Percentiles rank a stretch among this genome's conserved stretches.
Conservation (phyloP, 371 early-diverging fungal genomes). For the Rhizopus arrhizus region DNA sequence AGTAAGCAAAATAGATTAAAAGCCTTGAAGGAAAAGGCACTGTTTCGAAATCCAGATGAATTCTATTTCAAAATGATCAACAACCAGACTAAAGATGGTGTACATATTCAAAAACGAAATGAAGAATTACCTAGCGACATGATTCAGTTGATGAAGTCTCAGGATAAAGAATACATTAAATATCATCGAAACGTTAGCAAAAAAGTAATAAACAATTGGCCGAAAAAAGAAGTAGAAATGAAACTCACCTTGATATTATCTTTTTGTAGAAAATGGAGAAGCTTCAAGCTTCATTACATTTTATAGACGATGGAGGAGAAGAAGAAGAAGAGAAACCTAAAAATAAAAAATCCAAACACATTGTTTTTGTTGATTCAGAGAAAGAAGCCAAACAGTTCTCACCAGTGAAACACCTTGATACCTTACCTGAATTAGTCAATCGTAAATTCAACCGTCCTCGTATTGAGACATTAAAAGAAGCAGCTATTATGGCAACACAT, state of each 20-base stretch:
- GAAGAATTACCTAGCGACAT: conserved; percentile 76
- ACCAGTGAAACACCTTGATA: conserved; percentile 78
- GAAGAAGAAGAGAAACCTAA: conserved; percentile 35
- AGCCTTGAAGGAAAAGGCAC: conserved; percentile 84
- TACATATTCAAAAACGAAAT: conserved; percentile 77
- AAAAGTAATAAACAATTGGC: conserved; percentile 48
- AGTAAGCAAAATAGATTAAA: conserved; percentile 82
- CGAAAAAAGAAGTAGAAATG: neutral
- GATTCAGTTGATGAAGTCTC: conserved; percentile 85
- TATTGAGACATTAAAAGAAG: conserved; percentile 55
- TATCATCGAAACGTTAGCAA: conserved; percentile 79
- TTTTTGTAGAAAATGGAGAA: conserved; percentile 70
- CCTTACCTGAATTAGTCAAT: conserved; percentile 79
- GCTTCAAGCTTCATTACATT: conserved; percentile 65
- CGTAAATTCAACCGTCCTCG: conserved; percentile 82
- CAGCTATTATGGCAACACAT: conserved; percentile 41
- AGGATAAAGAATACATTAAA: conserved; percentile 87
- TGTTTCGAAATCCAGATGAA: conserved; percentile 92
- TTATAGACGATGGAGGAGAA: conserved; percentile 59
- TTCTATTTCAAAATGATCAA: conserved; percentile 97
- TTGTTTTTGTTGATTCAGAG: conserved; percentile 88
- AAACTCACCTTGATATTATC: neutral
- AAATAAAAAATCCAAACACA: conserved; percentile 67
- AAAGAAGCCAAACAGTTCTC: conserved; percentile 71
- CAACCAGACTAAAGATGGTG: conserved; percentile 78